phyloP scores from a whole-genome alignment of 2,329 filamentous ascomycete species.

The Fusarium virguliforme region DNA sequence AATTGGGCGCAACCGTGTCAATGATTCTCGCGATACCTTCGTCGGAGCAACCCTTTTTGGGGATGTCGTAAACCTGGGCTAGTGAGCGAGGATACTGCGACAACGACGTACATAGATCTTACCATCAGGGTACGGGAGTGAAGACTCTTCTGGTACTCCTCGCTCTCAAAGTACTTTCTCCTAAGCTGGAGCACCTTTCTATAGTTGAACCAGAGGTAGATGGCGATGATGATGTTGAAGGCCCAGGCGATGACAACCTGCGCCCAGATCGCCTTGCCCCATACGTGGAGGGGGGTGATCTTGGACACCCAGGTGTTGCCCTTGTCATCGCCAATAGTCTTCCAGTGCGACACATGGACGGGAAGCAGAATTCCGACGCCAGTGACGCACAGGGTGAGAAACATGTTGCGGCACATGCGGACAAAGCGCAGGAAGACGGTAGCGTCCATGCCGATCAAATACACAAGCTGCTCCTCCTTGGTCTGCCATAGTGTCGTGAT shows the following conservation, averaged over 20 bases:
- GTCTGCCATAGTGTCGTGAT: slow-evolving; percentile 83
- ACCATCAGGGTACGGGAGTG: slow-evolving; percentile 82
- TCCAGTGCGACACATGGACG: slow-evolving; percentile 74
- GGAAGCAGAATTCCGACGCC: slow-evolving; percentile 87
- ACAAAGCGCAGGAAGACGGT: slow-evolving; percentile 91
- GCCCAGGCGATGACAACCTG: slow-evolving; percentile 73
- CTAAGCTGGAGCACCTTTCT: slow-evolving; percentile 79
- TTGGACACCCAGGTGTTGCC: slow-evolving; percentile 66
- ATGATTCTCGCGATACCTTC: slow-evolving; percentile 90
- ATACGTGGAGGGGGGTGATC: slow-evolving; percentile 73
- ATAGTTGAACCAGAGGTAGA: slow-evolving; percentile 94
- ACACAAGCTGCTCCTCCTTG: slow-evolving; percentile 82
- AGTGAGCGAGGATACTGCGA: slow-evolving; percentile 15
- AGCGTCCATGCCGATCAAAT: slow-evolving; percentile 92
- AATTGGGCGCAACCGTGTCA: slow-evolving; percentile 83
- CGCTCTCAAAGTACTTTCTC: slow-evolving; percentile 84
- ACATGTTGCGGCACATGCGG: slow-evolving; percentile 94
- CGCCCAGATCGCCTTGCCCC: slow-evolving; percentile 69
- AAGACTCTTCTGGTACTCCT: slow-evolving; percentile 90
- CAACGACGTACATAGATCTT: slow-evolving; percentile 45
- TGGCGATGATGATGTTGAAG: slow-evolving; percentile 82
- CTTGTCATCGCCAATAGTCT: slow-evolving; percentile 41
- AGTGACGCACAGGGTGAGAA: slow-evolving; percentile 79
- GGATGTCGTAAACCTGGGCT: slow-evolving; percentile 84
- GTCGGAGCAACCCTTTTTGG: slow-evolving; percentile 81